Percentiles rank a stretch among this genome's conserved stretches.
Conservation (phyloP, 129 eudicot species). For the Pseudognaphalium luteoalbum region DNA sequence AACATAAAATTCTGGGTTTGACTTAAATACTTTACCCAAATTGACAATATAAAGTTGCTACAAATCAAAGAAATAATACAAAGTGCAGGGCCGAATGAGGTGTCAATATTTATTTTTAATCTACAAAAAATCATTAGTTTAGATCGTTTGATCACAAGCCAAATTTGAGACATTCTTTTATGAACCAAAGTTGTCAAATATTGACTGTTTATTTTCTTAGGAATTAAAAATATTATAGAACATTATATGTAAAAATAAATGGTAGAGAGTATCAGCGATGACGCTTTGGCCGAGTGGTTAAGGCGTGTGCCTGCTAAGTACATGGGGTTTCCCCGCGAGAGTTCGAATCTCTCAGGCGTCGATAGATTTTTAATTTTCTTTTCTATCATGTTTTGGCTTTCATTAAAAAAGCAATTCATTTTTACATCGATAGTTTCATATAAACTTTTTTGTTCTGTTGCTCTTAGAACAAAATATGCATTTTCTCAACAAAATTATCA, state of each 20-base stretch:
- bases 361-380: background rate
- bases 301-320: conserved; percentile 99
- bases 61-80: background rate
- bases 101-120: too few relatives aligned
- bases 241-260: background rate
- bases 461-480: too few relatives aligned
- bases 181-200: too few relatives aligned
- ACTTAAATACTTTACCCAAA: too few relatives aligned
- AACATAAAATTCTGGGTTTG: background rate
- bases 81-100: too few relatives aligned
- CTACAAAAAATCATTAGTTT: too few relatives aligned
- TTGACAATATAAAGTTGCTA: too few relatives aligned
- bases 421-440: too few relatives aligned
- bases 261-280: background rate
- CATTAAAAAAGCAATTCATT: background rate
- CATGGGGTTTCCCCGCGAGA: conserved; percentile 99
- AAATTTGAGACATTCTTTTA: background rate
- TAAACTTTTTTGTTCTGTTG: too few relatives aligned
- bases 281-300: conserved; percentile 99
- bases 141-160: background rate
- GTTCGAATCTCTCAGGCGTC: conserved; percentile 99
- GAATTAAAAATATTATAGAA: too few relatives aligned
- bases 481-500: too few relatives aligned
- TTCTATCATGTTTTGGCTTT: too few relatives aligned
- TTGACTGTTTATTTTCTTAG: background rate